Evolutionary conservation across 805 yeast genomes (phyloP).

Genomic region (Teunomyces kruisii): DNA sequence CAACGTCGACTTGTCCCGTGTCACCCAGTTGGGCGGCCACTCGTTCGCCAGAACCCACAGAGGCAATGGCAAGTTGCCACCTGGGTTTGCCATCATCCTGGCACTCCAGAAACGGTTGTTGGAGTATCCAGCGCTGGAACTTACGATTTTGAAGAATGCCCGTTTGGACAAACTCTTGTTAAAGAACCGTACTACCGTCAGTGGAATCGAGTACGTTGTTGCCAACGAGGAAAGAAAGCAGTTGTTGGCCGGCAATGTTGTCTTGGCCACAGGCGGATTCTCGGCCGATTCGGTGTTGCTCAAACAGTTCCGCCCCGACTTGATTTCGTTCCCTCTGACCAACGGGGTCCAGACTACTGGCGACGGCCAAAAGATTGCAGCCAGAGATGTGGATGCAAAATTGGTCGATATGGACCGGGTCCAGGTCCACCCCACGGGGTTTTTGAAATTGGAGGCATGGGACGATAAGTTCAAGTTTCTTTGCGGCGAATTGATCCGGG

Average conservation of each 20-base stretch:
- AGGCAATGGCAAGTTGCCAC: slow-evolving; percentile 48
- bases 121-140: slow-evolving; percentile 22
- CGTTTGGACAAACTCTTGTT: slow-evolving; percentile 19
- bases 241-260: slow-evolving; percentile 27
- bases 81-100: slow-evolving; percentile 58
- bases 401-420: slow-evolving; percentile 58
- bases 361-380: slow-evolving; percentile 56
- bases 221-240: slow-evolving; percentile 15
- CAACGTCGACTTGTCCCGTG: slow-evolving; percentile 30
- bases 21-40: slow-evolving; percentile 42
- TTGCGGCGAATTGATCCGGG: slow-evolving; percentile 61
- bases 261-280: slow-evolving; percentile 62
- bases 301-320: slow-evolving; percentile 46
- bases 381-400: slow-evolving; percentile 43
- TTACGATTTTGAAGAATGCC: slow-evolving; percentile 15
- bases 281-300: slow-evolving; percentile 42
- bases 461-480: slow-evolving; percentile 49
- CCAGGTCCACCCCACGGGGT: slow-evolving; percentile 66
- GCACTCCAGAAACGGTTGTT: slow-evolving; percentile 41
- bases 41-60: slow-evolving; percentile 39
- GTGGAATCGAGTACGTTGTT: slow-evolving; percentile 42
- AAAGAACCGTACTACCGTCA: slow-evolving; percentile 28
- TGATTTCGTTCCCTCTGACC: slow-evolving; percentile 50
- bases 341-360: slow-evolving; percentile 59
- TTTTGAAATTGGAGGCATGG: slow-evolving; percentile 43